A percentile compares a stretch with the other conserved stretches of the same genome.
These are phyloP conservation scores for Diutina neorugosa DNA, from an alignment of 1,139 yeast genomes.

Conservation along the genomic window DNA sequence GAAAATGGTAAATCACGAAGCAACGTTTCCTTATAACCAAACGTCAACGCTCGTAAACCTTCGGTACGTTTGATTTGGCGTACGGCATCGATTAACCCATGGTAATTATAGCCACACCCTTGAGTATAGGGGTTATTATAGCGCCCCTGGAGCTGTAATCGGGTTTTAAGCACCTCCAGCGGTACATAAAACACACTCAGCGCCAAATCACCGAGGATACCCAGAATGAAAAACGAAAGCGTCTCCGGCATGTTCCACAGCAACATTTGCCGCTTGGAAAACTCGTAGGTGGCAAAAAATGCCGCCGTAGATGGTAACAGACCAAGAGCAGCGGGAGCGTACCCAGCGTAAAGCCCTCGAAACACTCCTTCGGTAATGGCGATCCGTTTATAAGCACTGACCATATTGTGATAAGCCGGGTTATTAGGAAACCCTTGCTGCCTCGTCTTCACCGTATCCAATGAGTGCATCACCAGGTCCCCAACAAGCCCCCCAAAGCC, in stretches of 20 bases:
- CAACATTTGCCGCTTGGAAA: constrained; percentile 54
- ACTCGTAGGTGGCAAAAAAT: constrained; percentile 85
- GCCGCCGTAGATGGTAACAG: constrained; percentile 89
- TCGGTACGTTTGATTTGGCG: constrained; percentile 50
- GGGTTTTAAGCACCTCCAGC: constrained; percentile 86
- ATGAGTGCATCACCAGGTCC: constrained; percentile 85
- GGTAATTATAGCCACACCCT: constrained; percentile 76
- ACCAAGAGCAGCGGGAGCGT: constrained; percentile 82
- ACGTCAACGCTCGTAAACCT: constrained; percentile 66
- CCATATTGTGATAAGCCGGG: constrained; percentile 51
- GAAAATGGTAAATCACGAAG: constrained; percentile 89
- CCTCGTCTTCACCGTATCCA: constrained; percentile 92
- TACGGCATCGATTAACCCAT: constrained; percentile 58
- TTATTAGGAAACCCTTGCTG: constrained; percentile 84
- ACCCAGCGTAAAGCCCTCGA: constrained; percentile 86
- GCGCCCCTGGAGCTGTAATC: constrained; percentile 84
- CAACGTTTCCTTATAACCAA: constrained; percentile 88
- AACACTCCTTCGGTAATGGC: constrained; percentile 71
- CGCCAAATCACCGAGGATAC: constrained; percentile 83
- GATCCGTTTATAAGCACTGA: constrained; percentile 62
- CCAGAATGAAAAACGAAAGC: constrained; percentile 68
- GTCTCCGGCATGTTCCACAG: constrained; percentile 56
- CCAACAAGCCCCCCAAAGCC: constrained; percentile 94
- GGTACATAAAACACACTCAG: constrained; percentile 95
- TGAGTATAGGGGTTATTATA: constrained; percentile 66